phyloP scores from a whole-genome alignment of 345 rosid genomes.

The Brassica juncea region DNA sequence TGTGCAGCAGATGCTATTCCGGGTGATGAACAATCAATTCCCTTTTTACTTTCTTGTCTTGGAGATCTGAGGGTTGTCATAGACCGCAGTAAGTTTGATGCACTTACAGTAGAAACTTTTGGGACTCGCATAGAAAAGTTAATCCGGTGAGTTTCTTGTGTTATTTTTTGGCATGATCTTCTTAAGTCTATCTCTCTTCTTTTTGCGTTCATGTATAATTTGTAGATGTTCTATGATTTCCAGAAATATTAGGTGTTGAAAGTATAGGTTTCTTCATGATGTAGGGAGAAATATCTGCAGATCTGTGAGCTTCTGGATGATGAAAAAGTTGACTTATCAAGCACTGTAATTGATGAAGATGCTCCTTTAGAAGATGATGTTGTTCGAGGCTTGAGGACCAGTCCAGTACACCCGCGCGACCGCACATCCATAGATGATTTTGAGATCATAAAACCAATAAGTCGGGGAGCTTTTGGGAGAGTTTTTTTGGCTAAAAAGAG shows the following conservation, averaged over 20 bases:
- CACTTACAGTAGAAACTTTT: slow-evolving; percentile 95
- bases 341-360: slow-evolving; percentile 94
- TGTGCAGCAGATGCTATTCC: slow-evolving; percentile 80
- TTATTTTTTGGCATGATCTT: slow-evolving; percentile 26
- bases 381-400: slow-evolving; percentile 90
- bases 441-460: slow-evolving; percentile 97
- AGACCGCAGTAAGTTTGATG: slow-evolving; percentile 90
- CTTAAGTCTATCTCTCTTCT: too few species aligned
- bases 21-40: slow-evolving; percentile 71
- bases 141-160: slow-evolving; percentile 60
- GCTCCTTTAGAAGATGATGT: slow-evolving; percentile 97
- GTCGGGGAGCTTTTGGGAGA: slow-evolving; percentile 99
- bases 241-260: slow-evolving; percentile 8
- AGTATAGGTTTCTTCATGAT: slow-evolving; percentile 28
- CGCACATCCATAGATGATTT: slow-evolving; percentile 98
- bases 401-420: slow-evolving; percentile 90
- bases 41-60: slow-evolving; percentile 76
- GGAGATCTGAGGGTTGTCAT: slow-evolving; percentile 78
- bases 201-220: not conserved
- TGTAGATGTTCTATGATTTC: slow-evolving; percentile 16
- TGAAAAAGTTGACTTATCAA: slow-evolving; percentile 82
- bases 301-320: slow-evolving; percentile 88
- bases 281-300: slow-evolving; percentile 97
- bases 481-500: slow-evolving; percentile 97
- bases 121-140: slow-evolving; percentile 93